Conservation (phyloP, 163 green algal genomes). For the Scenedesmus sp. region DNA sequence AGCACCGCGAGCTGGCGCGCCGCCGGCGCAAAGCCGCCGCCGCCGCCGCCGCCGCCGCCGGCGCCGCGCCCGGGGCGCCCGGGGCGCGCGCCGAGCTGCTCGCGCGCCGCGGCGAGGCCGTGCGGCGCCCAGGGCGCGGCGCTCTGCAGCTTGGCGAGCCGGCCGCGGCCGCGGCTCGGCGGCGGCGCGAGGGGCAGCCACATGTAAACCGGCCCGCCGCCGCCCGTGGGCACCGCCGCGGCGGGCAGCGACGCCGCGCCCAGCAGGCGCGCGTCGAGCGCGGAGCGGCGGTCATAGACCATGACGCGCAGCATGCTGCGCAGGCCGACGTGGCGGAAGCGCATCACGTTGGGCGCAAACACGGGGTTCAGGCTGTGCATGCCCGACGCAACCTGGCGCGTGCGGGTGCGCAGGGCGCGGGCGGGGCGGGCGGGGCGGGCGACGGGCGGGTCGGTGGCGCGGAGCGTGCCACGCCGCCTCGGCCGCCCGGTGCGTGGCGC, state of each 20-base stretch:
- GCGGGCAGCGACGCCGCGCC: conserved; percentile 50
- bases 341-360: conserved; percentile 36
- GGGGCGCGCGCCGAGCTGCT: background rate
- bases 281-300: conserved; percentile 42
- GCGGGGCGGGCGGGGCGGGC: too few species aligned
- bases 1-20: conserved; percentile 78
- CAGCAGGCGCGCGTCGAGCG: conserved; percentile 44
- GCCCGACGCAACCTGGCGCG: conserved; percentile 12
- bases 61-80: background rate
- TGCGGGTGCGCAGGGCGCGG: background rate
- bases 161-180: background rate
- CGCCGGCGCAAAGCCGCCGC: too few species aligned
- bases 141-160: conserved; percentile 8
- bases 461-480: too few species aligned
- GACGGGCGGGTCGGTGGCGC: too few species aligned
- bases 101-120: background rate
- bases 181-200: conserved; percentile 51
- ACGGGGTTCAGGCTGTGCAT: conserved; percentile 42
- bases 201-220: conserved; percentile 54
- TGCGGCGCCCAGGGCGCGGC: background rate
- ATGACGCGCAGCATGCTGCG: conserved; percentile 47
- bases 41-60: too few species aligned
- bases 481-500: too few species aligned
- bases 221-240: conserved; percentile 42
- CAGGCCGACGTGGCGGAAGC: conserved; percentile 57